A percentile compares a stretch with the other conserved stretches of the same genome.
Conservation (phyloP, 2,329 filamentous ascomycete genomes). For the Pseudovirgaria hyperparasitica region DNA sequence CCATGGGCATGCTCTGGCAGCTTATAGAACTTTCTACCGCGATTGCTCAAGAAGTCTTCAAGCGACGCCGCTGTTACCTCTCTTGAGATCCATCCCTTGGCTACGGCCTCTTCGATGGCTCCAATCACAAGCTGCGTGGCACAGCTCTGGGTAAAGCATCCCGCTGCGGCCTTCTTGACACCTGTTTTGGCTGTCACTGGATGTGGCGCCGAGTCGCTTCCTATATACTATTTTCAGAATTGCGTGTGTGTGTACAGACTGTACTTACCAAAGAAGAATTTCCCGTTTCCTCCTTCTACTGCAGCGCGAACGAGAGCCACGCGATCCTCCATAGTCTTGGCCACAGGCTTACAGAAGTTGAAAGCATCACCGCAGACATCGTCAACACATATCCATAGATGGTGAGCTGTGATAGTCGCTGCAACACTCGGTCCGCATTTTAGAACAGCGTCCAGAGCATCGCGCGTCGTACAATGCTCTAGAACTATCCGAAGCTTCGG, state of each 20-base stretch:
- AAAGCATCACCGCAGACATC: conserved; percentile 58
- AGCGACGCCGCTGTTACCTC: conserved; percentile 41
- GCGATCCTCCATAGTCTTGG: conserved; percentile 54
- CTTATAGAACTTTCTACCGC: conserved; percentile 46
- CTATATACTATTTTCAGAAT: no score
- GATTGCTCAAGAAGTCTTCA: conserved; percentile 44
- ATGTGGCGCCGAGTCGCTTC: conserved; percentile 66
- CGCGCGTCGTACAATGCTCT: conserved; percentile 80
- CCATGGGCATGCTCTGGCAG: conserved; percentile 29
- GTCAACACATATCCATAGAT: conserved; percentile 68
- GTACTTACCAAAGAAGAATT: conserved; percentile 63
- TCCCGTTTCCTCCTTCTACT: conserved; percentile 31
- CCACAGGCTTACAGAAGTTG: conserved; percentile 64
- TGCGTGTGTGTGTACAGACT: no score
- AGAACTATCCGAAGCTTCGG: conserved; percentile 55
- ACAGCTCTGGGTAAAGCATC: conserved; percentile 69
- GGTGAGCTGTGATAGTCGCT: conserved; percentile 75
- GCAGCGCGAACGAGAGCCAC: conserved; percentile 57
- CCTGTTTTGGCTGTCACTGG: conserved; percentile 47
- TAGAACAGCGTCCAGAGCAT: conserved; percentile 65
- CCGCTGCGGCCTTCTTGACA: conserved; percentile 44
- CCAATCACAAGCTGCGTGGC: conserved; percentile 53
- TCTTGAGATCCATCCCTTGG: conserved; percentile 39
- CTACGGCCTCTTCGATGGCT: conserved; percentile 50
- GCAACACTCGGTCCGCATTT: conserved; percentile 66